A percentile compares a stretch with the other conserved stretches of the same genome.
Evolutionary conservation across 2,329 filamentous ascomycete genomes (phyloP).

Genomic region (Fusarium zealandicum): DNA sequence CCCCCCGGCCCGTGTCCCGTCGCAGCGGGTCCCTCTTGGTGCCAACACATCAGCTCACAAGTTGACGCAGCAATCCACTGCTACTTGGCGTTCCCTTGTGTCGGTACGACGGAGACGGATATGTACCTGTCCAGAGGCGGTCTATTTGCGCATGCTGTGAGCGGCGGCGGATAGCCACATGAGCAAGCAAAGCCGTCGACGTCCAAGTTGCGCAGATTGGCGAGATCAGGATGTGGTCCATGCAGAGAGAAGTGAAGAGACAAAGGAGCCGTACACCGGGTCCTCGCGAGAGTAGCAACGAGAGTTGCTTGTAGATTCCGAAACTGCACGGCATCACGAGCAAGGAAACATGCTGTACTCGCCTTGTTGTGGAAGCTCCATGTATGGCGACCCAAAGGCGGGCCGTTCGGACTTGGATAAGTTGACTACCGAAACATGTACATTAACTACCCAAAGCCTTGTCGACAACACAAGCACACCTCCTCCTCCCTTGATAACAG

Average conservation of each 20-base stretch:
- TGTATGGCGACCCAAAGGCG: too few relatives aligned
- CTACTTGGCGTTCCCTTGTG: conserved; percentile 34
- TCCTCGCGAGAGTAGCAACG: too few relatives aligned
- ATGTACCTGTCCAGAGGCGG: not conserved
- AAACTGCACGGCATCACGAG: too few relatives aligned
- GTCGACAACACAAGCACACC: not conserved
- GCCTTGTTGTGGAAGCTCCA: too few relatives aligned
- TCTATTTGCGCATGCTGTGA: not conserved
- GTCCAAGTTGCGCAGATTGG: too few relatives aligned
- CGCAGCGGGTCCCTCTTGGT: conserved; percentile 6
- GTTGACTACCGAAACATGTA: too few relatives aligned
- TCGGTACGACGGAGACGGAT: conserved; percentile 24
- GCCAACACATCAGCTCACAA: conserved; percentile 11
- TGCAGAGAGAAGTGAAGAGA: not conserved
- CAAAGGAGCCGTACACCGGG: not conserved
- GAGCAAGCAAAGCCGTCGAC: not conserved
- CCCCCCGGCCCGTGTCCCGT: not conserved
- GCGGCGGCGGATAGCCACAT: not conserved
- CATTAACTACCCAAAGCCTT: too few relatives aligned
- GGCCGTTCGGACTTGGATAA: too few relatives aligned
- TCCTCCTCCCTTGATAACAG: not conserved
- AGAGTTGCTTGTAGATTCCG: too few relatives aligned
- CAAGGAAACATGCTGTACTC: too few relatives aligned
- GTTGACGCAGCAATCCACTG: conserved; percentile 5
- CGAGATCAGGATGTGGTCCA: too few relatives aligned